phyloP scores from a whole-genome alignment of 768 basidiomycete species.

The Gautieria morchelliformis region DNA sequence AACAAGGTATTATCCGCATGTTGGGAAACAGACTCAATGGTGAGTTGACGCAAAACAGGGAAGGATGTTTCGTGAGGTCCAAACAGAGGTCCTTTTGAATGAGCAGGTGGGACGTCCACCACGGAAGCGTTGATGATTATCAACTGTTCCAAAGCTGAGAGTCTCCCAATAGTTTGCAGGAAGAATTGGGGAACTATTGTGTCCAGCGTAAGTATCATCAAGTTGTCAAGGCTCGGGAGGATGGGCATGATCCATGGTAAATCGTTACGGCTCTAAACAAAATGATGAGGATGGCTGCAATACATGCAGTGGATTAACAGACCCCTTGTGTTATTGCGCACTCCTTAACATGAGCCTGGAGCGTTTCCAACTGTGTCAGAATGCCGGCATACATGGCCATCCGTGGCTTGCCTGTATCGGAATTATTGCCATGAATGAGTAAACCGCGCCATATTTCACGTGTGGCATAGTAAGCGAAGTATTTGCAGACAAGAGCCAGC shows the following conservation, averaged over 20 bases:
- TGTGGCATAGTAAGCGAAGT: not conserved
- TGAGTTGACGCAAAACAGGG: not conserved
- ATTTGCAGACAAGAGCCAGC: not conserved
- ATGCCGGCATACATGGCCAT: not conserved
- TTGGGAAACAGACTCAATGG: too few species aligned
- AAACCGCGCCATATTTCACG: not conserved
- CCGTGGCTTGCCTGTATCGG: too few species aligned
- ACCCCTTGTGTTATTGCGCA: not conserved
- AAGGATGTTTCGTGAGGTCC: not conserved
- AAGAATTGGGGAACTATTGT: not conserved
- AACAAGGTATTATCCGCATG: too few species aligned
- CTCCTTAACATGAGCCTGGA: not conserved
- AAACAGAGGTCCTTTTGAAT: not conserved
- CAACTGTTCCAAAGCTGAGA: not conserved
- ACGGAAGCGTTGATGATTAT: not conserved
- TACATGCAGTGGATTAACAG: too few species aligned
- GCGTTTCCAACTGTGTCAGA: not conserved
- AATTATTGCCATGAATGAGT: not conserved
- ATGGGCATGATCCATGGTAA: not conserved
- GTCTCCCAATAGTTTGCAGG: not conserved
- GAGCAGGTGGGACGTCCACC: too few species aligned
- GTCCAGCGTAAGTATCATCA: not conserved
- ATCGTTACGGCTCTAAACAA: not conserved
- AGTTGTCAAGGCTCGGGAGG: not conserved
- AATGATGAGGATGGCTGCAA: too few species aligned